Base-by-base conservation (phyloP, 169 alveolate genomes). In the Plasmodium sp. region DNA sequence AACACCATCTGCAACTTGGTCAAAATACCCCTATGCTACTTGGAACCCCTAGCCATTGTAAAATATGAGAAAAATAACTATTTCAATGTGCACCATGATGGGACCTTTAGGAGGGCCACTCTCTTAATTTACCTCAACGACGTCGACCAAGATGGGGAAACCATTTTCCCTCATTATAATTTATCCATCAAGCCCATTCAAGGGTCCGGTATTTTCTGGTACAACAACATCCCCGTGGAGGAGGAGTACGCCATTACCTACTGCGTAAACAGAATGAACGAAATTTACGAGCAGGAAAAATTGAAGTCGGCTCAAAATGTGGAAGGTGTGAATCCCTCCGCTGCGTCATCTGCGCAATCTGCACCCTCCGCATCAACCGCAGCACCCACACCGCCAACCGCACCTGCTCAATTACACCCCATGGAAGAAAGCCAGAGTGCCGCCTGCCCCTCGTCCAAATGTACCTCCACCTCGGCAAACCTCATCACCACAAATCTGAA, bases 61-160 rank as follows among this genome's bases (percentile, higher is more conserved):
- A 95, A 95, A 85, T 96, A 96, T 84, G 84, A 86, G 62, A 94
- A 96, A 62, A 95, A 96, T 71, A 96, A 96, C 94, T 96, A 96
- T 79, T 96, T 96, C 92, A 96, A 96, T 92, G 86, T 93, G 79
- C 97, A 96, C 81, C 97, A 96, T 84, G 97, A 96, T 79, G 97
- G 97, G 3, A 71, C 97, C 22, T 96, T 96, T 84, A 71, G 97
- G 41, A 71, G 97, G 43, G 96, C 94, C 45, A 96, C 97, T 31
- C 92, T 96, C 41, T 79, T 96, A 79, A 77, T 96, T 39, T 96
- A 96, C 75, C 92, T 96, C 33, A 96, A 96, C 80, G 96, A 96
- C 92, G 97, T 95, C 51, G 93, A 93, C 41, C 96, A 96, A 22
- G 97, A 96, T 41, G 97, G 97, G 3, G 97, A 96, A 85, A 96